Conservation (phyloP, 768 basidiomycete species). For the Tricholoma bakamatsutake region DNA sequence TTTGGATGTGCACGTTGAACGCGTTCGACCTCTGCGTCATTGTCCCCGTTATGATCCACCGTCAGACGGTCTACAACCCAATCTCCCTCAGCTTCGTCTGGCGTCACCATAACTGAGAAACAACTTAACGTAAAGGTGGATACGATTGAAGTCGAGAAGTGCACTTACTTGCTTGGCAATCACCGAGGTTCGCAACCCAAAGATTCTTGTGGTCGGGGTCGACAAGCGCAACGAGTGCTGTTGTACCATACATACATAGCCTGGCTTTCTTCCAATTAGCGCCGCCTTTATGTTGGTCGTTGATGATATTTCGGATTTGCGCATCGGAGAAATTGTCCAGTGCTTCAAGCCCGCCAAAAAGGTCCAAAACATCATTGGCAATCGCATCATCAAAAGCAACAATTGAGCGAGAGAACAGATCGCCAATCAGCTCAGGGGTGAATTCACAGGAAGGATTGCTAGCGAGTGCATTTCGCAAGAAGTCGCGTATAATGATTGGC, state of each 20-base stretch:
- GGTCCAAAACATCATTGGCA: constrained; percentile 54
- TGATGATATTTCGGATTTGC: constrained; percentile 53
- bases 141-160: constrained; percentile 5
- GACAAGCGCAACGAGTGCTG: constrained; percentile 66
- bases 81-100: constrained; percentile 34
- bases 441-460: constrained; percentile 32
- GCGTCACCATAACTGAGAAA: constrained; percentile 45
- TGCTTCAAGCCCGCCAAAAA: constrained; percentile 53
- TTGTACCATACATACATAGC: constrained; percentile 76
- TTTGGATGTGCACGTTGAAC: constrained; percentile 60
- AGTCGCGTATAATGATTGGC: constrained; percentile 60
- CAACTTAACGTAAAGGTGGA: constrained; percentile 7
- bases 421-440: constrained; percentile 46
- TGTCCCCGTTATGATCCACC: constrained; percentile 65
- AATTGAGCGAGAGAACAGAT: constrained; percentile 53
- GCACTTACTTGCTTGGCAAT: constrained; percentile 68
- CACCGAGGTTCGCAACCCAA: constrained; percentile 79
- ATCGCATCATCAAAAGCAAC: constrained; percentile 62
- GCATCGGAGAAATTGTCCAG: constrained; percentile 48
- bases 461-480: constrained; percentile 39
- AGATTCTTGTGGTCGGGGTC: constrained; percentile 64
- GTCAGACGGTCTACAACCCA: constrained; percentile 63
- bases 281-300: constrained; percentile 55
- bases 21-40: constrained; percentile 58
- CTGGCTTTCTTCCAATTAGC: constrained; percentile 59